These are phyloP conservation scores for Botrytis fragariae DNA, from an alignment of 2,329 filamentous ascomycete species.

Conservation along the genomic window DNA sequence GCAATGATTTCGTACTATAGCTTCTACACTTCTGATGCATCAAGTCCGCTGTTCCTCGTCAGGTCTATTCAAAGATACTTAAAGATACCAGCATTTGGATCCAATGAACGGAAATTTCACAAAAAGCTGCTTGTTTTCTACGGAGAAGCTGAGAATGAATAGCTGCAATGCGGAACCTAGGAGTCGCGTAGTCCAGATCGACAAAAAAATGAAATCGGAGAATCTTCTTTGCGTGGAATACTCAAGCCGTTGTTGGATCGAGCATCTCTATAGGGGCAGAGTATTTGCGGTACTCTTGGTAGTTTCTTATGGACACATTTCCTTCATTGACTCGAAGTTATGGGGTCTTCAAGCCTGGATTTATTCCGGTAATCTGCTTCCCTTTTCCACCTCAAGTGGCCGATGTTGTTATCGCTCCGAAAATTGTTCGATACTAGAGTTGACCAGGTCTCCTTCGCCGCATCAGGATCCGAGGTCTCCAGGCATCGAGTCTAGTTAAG, in stretches of 20 bases:
- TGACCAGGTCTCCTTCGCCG: no score
- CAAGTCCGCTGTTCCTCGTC: background rate
- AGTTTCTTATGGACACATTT: conserved; percentile 37
- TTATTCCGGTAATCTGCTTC: no score
- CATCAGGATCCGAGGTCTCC: rapidly evolving
- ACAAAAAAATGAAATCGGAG: background rate
- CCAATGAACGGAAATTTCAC: background rate
- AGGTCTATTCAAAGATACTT: no score
- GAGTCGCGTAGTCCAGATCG: background rate
- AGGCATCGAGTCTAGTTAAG: no score
- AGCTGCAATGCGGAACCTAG: background rate
- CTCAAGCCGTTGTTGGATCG: conserved; percentile 22
- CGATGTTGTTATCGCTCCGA: no score
- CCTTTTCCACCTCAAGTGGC: no score
- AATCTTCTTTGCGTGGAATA: conserved; percentile 18
- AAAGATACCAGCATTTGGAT: background rate
- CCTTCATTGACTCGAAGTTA: conserved; percentile 40
- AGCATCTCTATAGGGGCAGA: conserved; percentile 20
- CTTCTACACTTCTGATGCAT: background rate
- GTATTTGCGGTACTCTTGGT: background rate
- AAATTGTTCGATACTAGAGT: no score
- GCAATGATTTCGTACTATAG: no score
- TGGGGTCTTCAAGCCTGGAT: background rate
- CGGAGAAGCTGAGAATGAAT: background rate
- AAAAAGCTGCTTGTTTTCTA: no score